Conservation (phyloP, 2,329 filamentous ascomycete genomes). For the Dactylonectria estremocensis region DNA sequence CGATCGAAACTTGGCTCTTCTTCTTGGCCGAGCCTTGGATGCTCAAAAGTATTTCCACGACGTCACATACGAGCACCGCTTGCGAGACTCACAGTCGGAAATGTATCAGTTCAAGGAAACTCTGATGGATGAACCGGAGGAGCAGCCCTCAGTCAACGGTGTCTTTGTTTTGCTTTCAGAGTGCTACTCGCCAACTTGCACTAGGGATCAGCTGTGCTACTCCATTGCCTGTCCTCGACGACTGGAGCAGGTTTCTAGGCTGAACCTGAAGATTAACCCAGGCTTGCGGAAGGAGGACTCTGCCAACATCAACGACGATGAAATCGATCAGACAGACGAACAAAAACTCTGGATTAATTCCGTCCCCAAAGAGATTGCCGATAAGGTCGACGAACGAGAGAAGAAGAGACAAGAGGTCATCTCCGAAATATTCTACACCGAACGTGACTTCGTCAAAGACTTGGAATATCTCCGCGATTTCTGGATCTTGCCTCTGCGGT, state of each 20-base stretch:
- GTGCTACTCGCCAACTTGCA: constrained; percentile 98
- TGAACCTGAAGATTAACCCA: constrained; percentile 94
- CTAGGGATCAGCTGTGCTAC: constrained; percentile 94
- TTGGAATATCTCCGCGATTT: constrained; percentile 97
- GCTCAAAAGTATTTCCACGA: constrained; percentile 99
- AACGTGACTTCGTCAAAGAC: constrained; percentile 98
- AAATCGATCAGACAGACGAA: constrained; percentile 87
- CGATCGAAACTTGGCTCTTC: constrained; percentile 91
- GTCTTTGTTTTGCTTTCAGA: constrained; percentile 97
- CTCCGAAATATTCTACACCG: constrained; percentile 98
- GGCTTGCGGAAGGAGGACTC: constrained; percentile 80
- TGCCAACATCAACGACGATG: constrained; percentile 79
- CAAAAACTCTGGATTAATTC: constrained; percentile 99
- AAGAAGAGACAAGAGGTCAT: constrained; percentile 99
- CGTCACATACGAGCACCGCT: constrained; percentile 95
- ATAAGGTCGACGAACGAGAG: constrained; percentile 89
- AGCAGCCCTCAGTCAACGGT: constrained; percentile 84
- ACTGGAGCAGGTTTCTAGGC: constrained; percentile 92
- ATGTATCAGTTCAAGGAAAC: constrained; percentile 98
- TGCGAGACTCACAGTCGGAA: constrained; percentile 94
- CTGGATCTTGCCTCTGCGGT: constrained; percentile 94
- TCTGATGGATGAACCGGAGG: constrained; percentile 85
- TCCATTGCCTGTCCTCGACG: constrained; percentile 96
- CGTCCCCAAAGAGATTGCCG: constrained; percentile 93
- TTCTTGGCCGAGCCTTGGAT: constrained; percentile 92